These are phyloP conservation scores for Penicillium paneum DNA, from an alignment of 2,329 filamentous ascomycete genomes.

Conservation along the genomic window DNA sequence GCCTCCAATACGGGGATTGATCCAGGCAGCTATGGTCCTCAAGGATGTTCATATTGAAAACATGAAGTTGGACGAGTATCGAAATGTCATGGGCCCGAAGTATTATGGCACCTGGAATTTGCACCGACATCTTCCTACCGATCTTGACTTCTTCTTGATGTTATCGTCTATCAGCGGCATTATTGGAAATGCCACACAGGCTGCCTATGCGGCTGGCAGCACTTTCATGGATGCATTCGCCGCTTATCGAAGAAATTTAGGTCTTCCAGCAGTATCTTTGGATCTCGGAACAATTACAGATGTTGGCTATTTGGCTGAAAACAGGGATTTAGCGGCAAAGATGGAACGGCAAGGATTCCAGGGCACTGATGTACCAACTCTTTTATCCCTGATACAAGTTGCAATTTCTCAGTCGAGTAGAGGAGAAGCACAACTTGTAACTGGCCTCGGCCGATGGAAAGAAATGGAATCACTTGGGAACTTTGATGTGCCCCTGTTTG, in stretches of 20 bases:
- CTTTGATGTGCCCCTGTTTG: slow-evolving; percentile 25
- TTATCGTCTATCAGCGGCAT: slow-evolving; percentile 42
- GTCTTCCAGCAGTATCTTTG: slow-evolving; percentile 26
- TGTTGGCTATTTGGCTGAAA: slow-evolving; percentile 27
- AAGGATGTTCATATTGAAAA: slow-evolving; percentile 35
- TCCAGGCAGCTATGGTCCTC: slow-evolving; percentile 30
- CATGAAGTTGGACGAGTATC: slow-evolving; percentile 35
- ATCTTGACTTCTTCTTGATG: slow-evolving; percentile 42
- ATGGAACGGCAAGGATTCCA: slow-evolving; percentile 27
- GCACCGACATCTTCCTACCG: slow-evolving; percentile 20
- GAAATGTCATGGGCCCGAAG: slow-evolving; percentile 34
- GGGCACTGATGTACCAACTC: slow-evolving; percentile 17
- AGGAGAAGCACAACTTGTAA: slow-evolving; percentile 18
- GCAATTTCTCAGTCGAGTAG: slow-evolving; percentile 10
- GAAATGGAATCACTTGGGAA: slow-evolving; percentile 19
- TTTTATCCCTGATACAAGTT: slow-evolving; percentile 19
- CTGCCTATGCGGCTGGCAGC: slow-evolving; percentile 41
- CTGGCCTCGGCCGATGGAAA: slow-evolving; percentile 25
- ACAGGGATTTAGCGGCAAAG: slow-evolving; percentile 15
- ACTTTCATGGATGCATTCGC: slow-evolving; percentile 38
- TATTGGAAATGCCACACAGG: slow-evolving; percentile 46
- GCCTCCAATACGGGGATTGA: slow-evolving; percentile 26
- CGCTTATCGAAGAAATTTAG: slow-evolving; percentile 24
- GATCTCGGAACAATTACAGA: slow-evolving; percentile 31
- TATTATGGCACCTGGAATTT: slow-evolving; percentile 30